Evolutionary conservation across 1,284 basidiomycete genomes (phyloP), one percentile per base, ranked within the genome.

Genomic region (Heterobasidion annosum): DNA sequence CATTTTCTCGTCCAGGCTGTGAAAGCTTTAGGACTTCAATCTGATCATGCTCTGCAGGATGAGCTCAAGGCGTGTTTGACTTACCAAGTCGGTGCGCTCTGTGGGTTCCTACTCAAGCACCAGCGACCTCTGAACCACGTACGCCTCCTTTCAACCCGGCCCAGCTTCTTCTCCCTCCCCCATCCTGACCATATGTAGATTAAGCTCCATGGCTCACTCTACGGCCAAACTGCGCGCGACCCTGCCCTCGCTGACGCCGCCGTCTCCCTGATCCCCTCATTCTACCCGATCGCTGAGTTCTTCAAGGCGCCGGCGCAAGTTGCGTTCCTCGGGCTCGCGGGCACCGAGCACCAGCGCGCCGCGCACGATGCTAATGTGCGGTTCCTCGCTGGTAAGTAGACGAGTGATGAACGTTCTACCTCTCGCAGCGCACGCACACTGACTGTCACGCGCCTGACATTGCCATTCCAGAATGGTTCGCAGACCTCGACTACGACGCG

Each of bases 61-160:
- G 80, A 83, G 58, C 73, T 84, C 34, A 69, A 68, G 8, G 72
- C 77, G 19, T 82, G 80, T 61, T 77, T 84, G 56, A 71, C 79
- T 2, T 83, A 83, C 60, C 83, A 84, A 68, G 76, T 82, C 33
- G 82, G 82, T 13, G 81, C 83, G 0, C 65, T 85, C 3, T 65
- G 61, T 2, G 82, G 78, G 0, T 84, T 84, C 61, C 67, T 85
- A 53, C 76, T 70, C 44, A 64, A 71, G 0, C 71, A 83, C 56
- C 73, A 67, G 0, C 57, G 83, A 12, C 61, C 64, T 3, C 63
- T 83, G 42, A 76, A 82, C 58, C 82, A 84, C 54, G 73, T 78
- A 54, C 5, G 74, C 67, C 19, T 4, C 25, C 25, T 25, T 25
- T 2, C 25, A 25, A 3, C 3, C 25, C 25, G 3, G 13, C 2